Conservation (phyloP, 192 early-diverging fungal species). For the Backusella psychrophila region DNA sequence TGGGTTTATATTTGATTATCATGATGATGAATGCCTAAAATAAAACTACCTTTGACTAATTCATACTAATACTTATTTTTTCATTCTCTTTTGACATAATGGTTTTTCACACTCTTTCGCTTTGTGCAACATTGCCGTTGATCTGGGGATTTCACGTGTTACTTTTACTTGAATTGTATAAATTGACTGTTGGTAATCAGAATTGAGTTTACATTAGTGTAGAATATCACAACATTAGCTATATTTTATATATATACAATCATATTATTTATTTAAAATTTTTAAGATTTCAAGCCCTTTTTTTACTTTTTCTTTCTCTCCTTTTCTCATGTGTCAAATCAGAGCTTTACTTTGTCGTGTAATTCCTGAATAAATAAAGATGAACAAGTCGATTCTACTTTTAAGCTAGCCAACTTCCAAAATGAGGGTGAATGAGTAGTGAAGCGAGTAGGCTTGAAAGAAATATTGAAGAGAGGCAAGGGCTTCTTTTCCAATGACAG, state of each 20-base stretch:
- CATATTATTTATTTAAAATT: neutral
- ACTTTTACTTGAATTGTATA: neutral
- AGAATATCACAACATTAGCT: neutral
- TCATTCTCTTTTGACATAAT: neutral
- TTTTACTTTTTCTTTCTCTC: neutral
- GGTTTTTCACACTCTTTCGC: neutral
- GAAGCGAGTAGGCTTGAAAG: neutral
- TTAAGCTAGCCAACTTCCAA: constrained; percentile 1
- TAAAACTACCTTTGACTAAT: neutral
- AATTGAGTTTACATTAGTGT: neutral
- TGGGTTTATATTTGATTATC: too few species aligned
- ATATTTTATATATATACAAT: neutral
- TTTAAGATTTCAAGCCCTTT: too few species aligned
- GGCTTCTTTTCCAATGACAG: neutral
- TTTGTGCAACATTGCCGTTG: neutral
- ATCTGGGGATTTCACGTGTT: neutral
- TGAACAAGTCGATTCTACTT: neutral
- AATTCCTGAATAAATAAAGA: neutral
- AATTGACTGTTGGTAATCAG: constrained; percentile 1
- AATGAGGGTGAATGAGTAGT: neutral
- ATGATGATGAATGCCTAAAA: too few species aligned
- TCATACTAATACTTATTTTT: neutral
- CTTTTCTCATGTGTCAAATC: neutral
- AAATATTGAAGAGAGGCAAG: neutral
- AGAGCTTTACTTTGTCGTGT: neutral